A percentile compares a stretch with the other conserved stretches of the same genome.
Conservation (phyloP, 2,329 filamentous ascomycete species). For the Diplocarpon mali region DNA sequence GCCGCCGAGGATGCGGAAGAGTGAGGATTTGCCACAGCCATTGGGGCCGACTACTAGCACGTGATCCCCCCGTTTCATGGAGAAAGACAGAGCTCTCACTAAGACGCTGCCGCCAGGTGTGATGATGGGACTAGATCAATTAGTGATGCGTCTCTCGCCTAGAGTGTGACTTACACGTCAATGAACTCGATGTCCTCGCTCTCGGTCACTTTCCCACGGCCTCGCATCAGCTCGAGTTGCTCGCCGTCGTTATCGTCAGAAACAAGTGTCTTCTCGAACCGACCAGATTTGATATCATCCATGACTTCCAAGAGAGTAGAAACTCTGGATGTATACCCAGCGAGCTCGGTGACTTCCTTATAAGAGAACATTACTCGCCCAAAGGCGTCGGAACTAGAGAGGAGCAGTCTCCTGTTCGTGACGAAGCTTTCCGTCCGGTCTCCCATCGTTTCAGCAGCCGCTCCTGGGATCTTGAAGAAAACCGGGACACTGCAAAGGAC, state of each 20-base stretch:
- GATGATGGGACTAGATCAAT: slow-evolving; percentile 60
- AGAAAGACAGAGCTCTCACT: slow-evolving; percentile 75
- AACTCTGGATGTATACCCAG: slow-evolving; percentile 89
- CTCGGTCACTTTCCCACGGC: slow-evolving; percentile 72
- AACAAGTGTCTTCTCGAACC: slow-evolving; percentile 93
- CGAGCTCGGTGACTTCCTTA: slow-evolving; percentile 91
- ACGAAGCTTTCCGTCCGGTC: slow-evolving; percentile 71
- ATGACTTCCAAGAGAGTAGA: slow-evolving; percentile 86
- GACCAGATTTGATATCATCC: slow-evolving; percentile 80
- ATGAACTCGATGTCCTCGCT: slow-evolving; percentile 76
- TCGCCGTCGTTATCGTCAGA: slow-evolving; percentile 74
- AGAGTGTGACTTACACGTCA: slow-evolving; percentile 48
- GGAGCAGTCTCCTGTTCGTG: slow-evolving; percentile 82
- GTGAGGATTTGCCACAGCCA: slow-evolving; percentile 89
- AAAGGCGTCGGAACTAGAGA: slow-evolving; percentile 91
- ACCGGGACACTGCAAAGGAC: slow-evolving; percentile 90
- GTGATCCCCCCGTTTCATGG: slow-evolving; percentile 76
- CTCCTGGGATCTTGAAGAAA: slow-evolving; percentile 82
- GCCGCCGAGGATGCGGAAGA: slow-evolving; percentile 93
- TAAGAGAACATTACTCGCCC: slow-evolving; percentile 96
- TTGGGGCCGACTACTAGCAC: slow-evolving; percentile 89
- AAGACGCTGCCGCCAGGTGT: slow-evolving; percentile 94
- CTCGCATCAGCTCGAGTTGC: slow-evolving; percentile 72
- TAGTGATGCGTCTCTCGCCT: slow-evolving; percentile 8
- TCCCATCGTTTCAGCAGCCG: slow-evolving; percentile 46